Evolutionary conservation across 1,284 basidiomycete species (phyloP).

Genomic region (Dichomitus squalens): DNA sequence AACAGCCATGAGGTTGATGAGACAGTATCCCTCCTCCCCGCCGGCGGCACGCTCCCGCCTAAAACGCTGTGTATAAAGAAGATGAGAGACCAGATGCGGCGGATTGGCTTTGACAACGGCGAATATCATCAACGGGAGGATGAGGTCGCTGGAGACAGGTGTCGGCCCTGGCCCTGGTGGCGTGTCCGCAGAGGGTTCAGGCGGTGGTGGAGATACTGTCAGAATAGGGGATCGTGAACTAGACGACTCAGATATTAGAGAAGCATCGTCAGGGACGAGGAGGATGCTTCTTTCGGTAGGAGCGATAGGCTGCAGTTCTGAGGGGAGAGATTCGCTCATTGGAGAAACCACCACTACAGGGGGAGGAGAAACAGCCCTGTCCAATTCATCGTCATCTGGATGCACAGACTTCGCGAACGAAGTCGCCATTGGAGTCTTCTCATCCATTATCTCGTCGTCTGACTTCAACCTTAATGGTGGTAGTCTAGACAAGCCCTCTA

Average conservation of each 20-base stretch:
- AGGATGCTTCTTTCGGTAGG: constrained; percentile 12
- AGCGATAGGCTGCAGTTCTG: constrained; percentile 13
- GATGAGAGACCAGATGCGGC: constrained; percentile 79
- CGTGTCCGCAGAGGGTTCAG: constrained; percentile 8
- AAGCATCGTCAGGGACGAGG: constrained; percentile 14
- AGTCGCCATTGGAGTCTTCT: constrained; percentile 39
- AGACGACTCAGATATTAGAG: constrained; percentile 14
- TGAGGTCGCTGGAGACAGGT: constrained; percentile 73
- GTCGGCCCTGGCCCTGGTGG: constrained; percentile 35
- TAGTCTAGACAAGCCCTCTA: constrained; percentile 70
- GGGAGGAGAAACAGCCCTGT: constrained; percentile 24
- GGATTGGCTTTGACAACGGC: constrained; percentile 92
- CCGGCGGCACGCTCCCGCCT: constrained; percentile 66
- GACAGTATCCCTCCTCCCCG: constrained; percentile 89
- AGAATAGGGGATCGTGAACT: constrained; percentile 26
- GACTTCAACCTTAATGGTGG: constrained; percentile 68
- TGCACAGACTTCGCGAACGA: constrained; percentile 28
- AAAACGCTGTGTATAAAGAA: constrained; percentile 88
- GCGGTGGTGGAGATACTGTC: constrained; percentile 33
- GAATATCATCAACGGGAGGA: constrained; percentile 89
- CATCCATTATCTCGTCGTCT: constrained; percentile 48
- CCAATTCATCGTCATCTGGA: constrained; percentile 21
- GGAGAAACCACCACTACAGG: constrained; percentile 35
- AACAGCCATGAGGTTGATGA: constrained; percentile 92
- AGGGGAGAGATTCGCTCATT: constrained; percentile 16